A percentile compares a stretch with the other conserved stretches of the same genome.
Conservation (phyloP, 768 basidiomycete genomes). For the Psilocybe azurescens region DNA sequence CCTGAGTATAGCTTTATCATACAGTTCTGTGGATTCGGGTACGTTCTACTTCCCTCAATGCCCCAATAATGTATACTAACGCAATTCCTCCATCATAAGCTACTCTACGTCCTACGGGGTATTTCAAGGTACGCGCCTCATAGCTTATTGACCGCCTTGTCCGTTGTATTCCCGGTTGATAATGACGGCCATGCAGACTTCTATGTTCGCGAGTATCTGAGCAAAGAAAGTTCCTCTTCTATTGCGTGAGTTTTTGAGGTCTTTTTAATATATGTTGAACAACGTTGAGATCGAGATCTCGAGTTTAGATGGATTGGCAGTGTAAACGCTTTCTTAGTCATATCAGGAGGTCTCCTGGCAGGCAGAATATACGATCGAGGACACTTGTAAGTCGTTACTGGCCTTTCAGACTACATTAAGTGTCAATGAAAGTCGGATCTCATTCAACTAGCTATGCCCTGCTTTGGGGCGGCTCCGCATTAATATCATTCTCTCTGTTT, state of each 20-base stretch:
- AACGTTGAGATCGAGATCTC: not conserved
- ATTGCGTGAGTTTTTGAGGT: constrained; percentile 3
- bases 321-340: constrained; percentile 13
- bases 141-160: too few species aligned
- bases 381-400: constrained; percentile 4
- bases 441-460: constrained; percentile 6
- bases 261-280: too few species aligned
- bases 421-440: too few species aligned
- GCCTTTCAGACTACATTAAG: not conserved
- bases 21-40: constrained; percentile 25
- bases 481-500: constrained; percentile 16
- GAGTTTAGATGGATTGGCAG: constrained; percentile 17
- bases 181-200: not conserved
- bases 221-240: constrained; percentile 7
- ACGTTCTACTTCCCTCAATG: not conserved
- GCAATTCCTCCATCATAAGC: not conserved
- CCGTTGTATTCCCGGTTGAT: too few species aligned
- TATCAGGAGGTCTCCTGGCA: constrained; percentile 8
- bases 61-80: not conserved
- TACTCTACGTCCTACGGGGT: constrained; percentile 17
- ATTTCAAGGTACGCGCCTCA: constrained; percentile 10
- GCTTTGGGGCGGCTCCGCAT: constrained; percentile 6
- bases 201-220: constrained; percentile 13
- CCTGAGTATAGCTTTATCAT: constrained; percentile 19
- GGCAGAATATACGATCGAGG: constrained; percentile 17